Percentiles rank a stretch among this genome's conserved stretches.
Conservation (phyloP, 306 rosid genomes). For the Rosa rugosa region DNA sequence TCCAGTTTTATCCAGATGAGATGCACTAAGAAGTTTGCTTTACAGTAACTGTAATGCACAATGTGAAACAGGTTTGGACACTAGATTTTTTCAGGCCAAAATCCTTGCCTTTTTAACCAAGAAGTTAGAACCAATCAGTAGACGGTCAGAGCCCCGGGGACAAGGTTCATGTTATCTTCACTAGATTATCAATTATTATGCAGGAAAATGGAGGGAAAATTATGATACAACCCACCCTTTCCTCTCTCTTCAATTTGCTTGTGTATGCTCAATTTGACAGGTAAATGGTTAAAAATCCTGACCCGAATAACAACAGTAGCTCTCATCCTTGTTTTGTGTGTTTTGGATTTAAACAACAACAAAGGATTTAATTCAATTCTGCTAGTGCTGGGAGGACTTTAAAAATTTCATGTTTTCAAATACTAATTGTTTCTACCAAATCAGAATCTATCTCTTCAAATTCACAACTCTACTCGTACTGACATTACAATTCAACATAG, state of each 20-base stretch:
- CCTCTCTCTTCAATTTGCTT: neutral
- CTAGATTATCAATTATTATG: neutral
- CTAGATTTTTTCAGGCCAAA: neutral
- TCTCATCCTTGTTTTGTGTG: neutral
- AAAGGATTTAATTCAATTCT: neutral
- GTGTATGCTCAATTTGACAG: neutral
- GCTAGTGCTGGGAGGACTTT: neutral
- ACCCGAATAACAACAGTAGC: neutral
- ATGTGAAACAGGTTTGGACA: neutral
- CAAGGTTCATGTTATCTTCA: neutral
- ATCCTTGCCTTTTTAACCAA: neutral
- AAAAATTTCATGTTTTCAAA: no score
- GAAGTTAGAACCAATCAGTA: neutral
- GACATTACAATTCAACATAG: neutral
- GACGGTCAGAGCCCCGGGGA: neutral
- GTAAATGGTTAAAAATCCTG: neutral
- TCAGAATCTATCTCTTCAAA: neutral
- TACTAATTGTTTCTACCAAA: neutral
- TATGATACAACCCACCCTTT: neutral
- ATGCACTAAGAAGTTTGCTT: neutral
- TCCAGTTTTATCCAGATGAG: no score
- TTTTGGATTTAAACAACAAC: neutral
- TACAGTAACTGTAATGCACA: neutral
- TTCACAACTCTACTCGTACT: neutral
- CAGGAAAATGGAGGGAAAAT: neutral